These are phyloP conservation scores for Calonectria ilicicola DNA, from an alignment of 2,329 filamentous ascomycete species.

Conservation along the genomic window DNA sequence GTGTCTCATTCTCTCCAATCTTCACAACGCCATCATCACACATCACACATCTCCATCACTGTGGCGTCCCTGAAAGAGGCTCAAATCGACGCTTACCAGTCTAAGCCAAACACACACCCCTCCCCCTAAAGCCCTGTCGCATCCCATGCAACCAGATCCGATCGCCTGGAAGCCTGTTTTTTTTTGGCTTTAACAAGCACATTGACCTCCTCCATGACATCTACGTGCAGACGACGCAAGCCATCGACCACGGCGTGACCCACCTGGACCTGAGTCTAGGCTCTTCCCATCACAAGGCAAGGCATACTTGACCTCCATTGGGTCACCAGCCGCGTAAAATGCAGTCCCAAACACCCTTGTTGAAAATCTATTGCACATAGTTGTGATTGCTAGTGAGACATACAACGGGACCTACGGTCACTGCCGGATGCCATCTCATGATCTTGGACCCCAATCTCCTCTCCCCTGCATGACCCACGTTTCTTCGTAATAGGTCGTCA, in stretches of 20 bases:
- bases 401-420: conserved; percentile 32
- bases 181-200: conserved; percentile 26
- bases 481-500: conserved; percentile 33
- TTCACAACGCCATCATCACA: not conserved
- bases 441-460: conserved; percentile 33
- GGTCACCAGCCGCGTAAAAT: conserved; percentile 40
- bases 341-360: conserved; percentile 31
- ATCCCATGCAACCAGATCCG: conserved; percentile 40
- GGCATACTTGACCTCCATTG: conserved; percentile 44
- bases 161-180: conserved; percentile 38
- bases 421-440: conserved; percentile 30
- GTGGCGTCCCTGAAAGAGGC: conserved; percentile 27
- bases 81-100: conserved; percentile 41
- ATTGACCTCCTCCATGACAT: conserved; percentile 25
- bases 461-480: conserved; percentile 40
- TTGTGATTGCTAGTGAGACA: conserved; percentile 41
- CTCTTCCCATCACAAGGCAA: conserved; percentile 31
- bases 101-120: conserved; percentile 15
- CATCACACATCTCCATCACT: not conserved
- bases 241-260: conserved; percentile 31
- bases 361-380: conserved; percentile 44
- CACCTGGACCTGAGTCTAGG: conserved; percentile 30
- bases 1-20: not conserved
- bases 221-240: conserved; percentile 34
- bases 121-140: conserved; percentile 13